Evolutionary conservation across 768 basidiomycete species (phyloP).

Genomic region (Macrolepiota fuliginosa): DNA sequence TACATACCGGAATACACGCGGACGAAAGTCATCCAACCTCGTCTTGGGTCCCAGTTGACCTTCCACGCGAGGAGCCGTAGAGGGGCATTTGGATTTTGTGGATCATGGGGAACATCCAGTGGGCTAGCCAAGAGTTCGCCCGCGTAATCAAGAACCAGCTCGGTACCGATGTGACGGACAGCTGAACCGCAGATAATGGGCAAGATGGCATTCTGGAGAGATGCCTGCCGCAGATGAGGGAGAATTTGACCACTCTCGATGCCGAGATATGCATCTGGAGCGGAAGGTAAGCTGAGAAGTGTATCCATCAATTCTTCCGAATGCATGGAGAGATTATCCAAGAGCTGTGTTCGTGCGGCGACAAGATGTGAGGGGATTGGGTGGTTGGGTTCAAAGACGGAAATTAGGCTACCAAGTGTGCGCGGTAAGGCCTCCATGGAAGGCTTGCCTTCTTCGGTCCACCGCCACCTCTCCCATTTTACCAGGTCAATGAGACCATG

Average conservation of each 20-base stretch:
- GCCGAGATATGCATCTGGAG: constrained; percentile 64
- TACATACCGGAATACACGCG: constrained; percentile 79
- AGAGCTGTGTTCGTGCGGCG: constrained; percentile 62
- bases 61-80: constrained; percentile 82
- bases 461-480: constrained; percentile 82
- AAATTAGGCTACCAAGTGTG: constrained; percentile 39
- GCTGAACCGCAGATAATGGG: constrained; percentile 87
- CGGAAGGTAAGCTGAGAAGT: constrained; percentile 55
- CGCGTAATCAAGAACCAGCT: constrained; percentile 76
- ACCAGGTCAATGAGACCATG: constrained; percentile 81
- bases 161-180: constrained; percentile 76
- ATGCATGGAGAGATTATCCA: constrained; percentile 79
- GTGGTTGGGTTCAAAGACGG: constrained; percentile 51
- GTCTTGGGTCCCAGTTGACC: constrained; percentile 77
- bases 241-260: constrained; percentile 52
- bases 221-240: constrained; percentile 64
- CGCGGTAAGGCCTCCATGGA: constrained; percentile 50
- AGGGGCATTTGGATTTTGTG: constrained; percentile 43
- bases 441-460: constrained; percentile 49
- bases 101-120: constrained; percentile 53
- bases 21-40: constrained; percentile 93
- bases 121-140: constrained; percentile 81
- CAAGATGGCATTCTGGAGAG: constrained; percentile 61
- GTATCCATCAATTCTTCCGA: constrained; percentile 79
- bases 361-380: constrained; percentile 68